Evolutionary conservation across 2,329 filamentous ascomycete species (phyloP), one percentile per base, ranked within the genome.

Genomic region (Botrytis aclada): DNA sequence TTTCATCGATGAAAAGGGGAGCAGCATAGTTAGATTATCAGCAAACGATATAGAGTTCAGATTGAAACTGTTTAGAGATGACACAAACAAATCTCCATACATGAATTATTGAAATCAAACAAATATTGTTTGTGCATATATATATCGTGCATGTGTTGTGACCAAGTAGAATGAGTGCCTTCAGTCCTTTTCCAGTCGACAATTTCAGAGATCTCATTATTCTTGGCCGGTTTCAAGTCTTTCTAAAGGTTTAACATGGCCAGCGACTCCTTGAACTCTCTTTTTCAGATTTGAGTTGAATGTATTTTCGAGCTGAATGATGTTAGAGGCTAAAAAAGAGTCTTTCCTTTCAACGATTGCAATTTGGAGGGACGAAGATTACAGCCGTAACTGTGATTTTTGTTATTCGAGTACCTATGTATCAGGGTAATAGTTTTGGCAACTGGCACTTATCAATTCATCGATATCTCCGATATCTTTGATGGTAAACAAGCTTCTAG

Each of bases 291-390:
- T 16, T 16, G 18, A 41, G 41, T 16, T 16, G 43, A 45, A 20
- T 45, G 9, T 0, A 20, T 45, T 8, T 45, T 20, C 18, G 18
- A 45, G 18, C 18, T 45, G 4, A 2, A 45, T 0, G 9, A 45
- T 8, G 18, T 45, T 18, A 0, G 20, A 7, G 7, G 7, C 7
- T 7, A 20, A 18, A 45, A 20, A 0, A 20, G 7, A 6, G 7
- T 45, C 43, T 20, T 45, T 45, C 7, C n/a, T n/a, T n/a, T n/a
- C n/a, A n/a, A n/a, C n/a, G n/a, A n/a, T n/a, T n/a, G n/a, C n/a
- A n/a, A n/a, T n/a, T n/a, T n/a, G n/a, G n/a, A n/a, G n/a, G n/a
- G n/a, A n/a, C n/a, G n/a, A n/a, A n/a, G n/a, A n/a, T n/a, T n/a
- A n/a, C n/a, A n/a, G n/a, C n/a, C n/a, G n/a, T n/a, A n/a, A n/a